Conservation (phyloP, 2,329 filamentous ascomycete genomes). For the Zalaria sp. region DNA sequence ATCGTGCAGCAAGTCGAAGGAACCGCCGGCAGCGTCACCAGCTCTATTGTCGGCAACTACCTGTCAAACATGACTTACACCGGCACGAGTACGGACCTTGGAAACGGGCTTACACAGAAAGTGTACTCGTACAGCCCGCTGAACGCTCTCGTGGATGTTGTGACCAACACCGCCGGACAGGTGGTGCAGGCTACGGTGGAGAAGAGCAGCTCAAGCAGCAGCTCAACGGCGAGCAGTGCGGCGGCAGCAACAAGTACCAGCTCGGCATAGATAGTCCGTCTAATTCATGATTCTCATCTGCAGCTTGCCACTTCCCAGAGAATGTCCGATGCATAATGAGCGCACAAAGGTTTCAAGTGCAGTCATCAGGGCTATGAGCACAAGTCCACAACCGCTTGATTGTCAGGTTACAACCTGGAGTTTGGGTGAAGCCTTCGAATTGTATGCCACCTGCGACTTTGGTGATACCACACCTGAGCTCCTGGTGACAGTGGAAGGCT, state of each 20-base stretch:
- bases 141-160: constrained; percentile 38
- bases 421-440: no score
- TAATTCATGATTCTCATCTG: no score
- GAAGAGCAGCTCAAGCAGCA: constrained; percentile 9
- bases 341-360: no score
- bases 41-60: constrained; percentile 44
- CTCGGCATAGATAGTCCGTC: background rate
- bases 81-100: constrained; percentile 11
- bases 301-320: no score
- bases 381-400: no score
- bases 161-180: constrained; percentile 41
- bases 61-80: constrained; percentile 44
- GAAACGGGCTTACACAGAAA: constrained; percentile 32
- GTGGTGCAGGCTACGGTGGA: constrained; percentile 35
- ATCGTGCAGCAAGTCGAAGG: constrained; percentile 46
- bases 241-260: background rate
- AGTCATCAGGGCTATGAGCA: no score
- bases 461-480: no score
- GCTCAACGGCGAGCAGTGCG: constrained; percentile 3
- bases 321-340: no score
- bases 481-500: no score
- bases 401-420: no score
- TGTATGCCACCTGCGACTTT: no score
- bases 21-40: constrained; percentile 23
- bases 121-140: constrained; percentile 38